Evolutionary conservation across 2,329 filamentous ascomycete species (phyloP).

Genomic region (Exophiala sp.): DNA sequence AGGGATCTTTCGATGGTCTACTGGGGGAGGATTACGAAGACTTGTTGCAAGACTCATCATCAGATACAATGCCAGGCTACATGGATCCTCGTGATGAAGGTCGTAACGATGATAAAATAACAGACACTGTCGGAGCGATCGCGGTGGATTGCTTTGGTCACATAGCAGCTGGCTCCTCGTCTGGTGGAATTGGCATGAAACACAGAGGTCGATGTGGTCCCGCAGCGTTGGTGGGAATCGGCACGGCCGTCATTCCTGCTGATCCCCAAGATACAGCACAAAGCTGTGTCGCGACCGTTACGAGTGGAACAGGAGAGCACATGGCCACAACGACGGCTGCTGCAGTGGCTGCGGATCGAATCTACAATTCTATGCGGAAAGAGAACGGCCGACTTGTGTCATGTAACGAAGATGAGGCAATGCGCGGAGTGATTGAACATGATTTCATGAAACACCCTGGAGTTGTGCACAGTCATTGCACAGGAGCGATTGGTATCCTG

Average conservation of each 20-base stretch:
- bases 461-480: constrained; percentile 72
- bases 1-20: constrained; percentile 21
- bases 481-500: constrained; percentile 87
- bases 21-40: constrained; percentile 1
- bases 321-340: constrained; percentile 96
- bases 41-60: neutral
- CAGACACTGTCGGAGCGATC: constrained; percentile 93
- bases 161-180: constrained; percentile 93
- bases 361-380: constrained; percentile 69
- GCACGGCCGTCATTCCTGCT: constrained; percentile 80
- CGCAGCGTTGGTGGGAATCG: constrained; percentile 86
- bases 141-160: constrained; percentile 81
- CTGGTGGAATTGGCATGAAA: constrained; percentile 98
- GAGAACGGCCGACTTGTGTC: constrained; percentile 61
- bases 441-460: constrained; percentile 92
- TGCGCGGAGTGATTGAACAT: constrained; percentile 73
- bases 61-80: neutral
- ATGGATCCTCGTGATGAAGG: neutral
- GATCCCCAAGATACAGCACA: constrained; percentile 66
- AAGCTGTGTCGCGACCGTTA: constrained; percentile 75
- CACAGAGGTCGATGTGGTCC: constrained; percentile 87
- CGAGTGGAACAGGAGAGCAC: constrained; percentile 93
- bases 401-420: constrained; percentile 72
- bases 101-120: constrained; percentile 64
- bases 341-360: constrained; percentile 75